Conservation (phyloP, 2,329 filamentous ascomycete genomes). For the Orbilia blumenaviensis region DNA sequence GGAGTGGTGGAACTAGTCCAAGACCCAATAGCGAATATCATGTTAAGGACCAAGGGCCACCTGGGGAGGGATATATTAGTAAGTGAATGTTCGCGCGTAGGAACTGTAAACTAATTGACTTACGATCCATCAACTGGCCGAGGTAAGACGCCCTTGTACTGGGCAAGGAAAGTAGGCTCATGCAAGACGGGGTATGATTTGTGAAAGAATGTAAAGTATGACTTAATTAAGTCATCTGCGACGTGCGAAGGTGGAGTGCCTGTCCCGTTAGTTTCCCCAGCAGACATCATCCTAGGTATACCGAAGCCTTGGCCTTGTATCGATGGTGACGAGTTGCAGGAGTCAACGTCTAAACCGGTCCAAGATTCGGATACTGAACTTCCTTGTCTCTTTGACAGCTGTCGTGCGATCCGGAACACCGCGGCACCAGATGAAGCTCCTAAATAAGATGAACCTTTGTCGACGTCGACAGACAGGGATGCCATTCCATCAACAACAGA, state of each 20-base stretch:
- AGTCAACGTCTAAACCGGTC: conserved; percentile 44
- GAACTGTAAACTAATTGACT: conserved; percentile 2
- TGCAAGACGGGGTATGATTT: conserved; percentile 64
- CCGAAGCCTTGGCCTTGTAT: conserved; percentile 49
- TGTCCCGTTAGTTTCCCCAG: conserved; percentile 40
- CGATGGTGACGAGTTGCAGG: conserved; percentile 46
- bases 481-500: conserved; percentile 52
- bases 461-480: conserved; percentile 44
- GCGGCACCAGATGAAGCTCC: conserved; percentile 48
- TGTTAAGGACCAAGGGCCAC: conserved; percentile 60
- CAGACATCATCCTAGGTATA: conserved; percentile 44
- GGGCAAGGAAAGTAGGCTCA: conserved; percentile 63
- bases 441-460: conserved; percentile 50
- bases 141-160: conserved; percentile 57
- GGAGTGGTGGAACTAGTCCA: conserved; percentile 59
- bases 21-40: conserved; percentile 61
- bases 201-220: conserved; percentile 64
- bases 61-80: conserved; percentile 55
- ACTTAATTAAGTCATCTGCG: conserved; percentile 59
- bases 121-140: conserved; percentile 56
- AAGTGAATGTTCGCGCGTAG: background rate
- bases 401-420: conserved; percentile 46
- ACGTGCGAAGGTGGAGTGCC: conserved; percentile 48
- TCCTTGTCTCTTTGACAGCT: conserved; percentile 47
- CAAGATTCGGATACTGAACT: conserved; percentile 40